Percentiles rank a stretch among this genome's conserved stretches.
Evolutionary conservation across 257 asterid genomes (phyloP).

Genomic region (Nicotiana benthamiana): DNA sequence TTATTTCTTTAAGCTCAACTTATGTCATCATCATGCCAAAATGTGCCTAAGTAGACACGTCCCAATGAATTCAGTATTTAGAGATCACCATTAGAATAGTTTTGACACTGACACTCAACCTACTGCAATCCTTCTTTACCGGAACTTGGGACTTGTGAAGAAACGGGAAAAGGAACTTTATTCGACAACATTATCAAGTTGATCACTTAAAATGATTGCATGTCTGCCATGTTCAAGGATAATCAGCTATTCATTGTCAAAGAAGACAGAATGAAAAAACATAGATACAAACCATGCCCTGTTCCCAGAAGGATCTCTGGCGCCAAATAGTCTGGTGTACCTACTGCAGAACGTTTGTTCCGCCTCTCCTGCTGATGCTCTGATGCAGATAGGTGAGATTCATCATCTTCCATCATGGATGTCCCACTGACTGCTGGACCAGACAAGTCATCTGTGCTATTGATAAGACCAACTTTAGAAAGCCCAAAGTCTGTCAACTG

Average conservation of each 20-base stretch:
- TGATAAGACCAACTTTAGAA: constrained; percentile 96
- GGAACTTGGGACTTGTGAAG: not conserved
- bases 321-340: constrained; percentile 98
- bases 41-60: not conserved
- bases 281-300: constrained; percentile 74
- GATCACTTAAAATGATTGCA: not conserved
- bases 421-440: constrained; percentile 95
- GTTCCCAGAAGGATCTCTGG: constrained; percentile 99
- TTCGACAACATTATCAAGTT: not conserved
- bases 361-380: constrained; percentile 81
- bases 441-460: constrained; percentile 96
- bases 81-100: not conserved
- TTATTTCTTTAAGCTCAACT: no score
- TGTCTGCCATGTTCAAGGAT: not conserved
- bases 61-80: not conserved
- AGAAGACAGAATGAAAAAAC: not conserved
- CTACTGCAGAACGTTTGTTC: constrained; percentile 95
- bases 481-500: constrained; percentile 99
- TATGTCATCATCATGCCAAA: no score
- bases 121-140: not conserved
- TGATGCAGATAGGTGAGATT: constrained; percentile 57
- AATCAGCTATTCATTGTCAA: not conserved
- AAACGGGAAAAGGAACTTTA: not conserved
- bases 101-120: not conserved
- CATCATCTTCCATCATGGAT: constrained; percentile 90